Percentiles rank a stretch among this genome's conserved stretches.
Evolutionary conservation across 768 basidiomycete genomes (phyloP).

Genomic region (Tulasnella sp.): DNA sequence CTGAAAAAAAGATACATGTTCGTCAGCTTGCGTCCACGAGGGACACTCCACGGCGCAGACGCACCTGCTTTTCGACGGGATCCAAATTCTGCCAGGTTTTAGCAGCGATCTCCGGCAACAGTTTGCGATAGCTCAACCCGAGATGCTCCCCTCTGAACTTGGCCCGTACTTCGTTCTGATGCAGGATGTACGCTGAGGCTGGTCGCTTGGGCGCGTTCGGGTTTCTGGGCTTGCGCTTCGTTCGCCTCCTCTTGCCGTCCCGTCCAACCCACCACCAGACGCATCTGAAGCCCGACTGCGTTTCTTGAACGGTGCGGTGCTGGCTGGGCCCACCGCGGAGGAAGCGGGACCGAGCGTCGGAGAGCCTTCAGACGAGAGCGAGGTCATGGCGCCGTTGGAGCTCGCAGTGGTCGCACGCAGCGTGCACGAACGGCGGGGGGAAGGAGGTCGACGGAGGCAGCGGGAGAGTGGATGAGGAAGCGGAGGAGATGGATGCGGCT

Average conservation of each 20-base stretch:
- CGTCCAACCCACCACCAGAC: slow-evolving; percentile 29
- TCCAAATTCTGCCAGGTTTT: slow-evolving; percentile 12
- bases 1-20: not conserved
- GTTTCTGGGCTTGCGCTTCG: slow-evolving; percentile 69
- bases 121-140: slow-evolving; percentile 61
- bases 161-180: slow-evolving; percentile 85
- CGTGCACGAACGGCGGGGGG: not conserved
- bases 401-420: not conserved
- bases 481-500: not conserved
- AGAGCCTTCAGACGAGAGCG: not conserved
- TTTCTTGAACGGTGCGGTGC: slow-evolving; percentile 1
- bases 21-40: no score
- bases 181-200: slow-evolving; percentile 86
- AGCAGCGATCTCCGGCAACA: slow-evolving; percentile 59
- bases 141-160: slow-evolving; percentile 65
- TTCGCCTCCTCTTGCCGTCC: slow-evolving; percentile 50
- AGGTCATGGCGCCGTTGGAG: not conserved
- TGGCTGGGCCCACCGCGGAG: not conserved
- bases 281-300: not conserved
- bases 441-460: not conserved
- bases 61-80: slow-evolving; percentile 10
- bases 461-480: not conserved
- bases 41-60: not conserved
- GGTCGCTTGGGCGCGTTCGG: slow-evolving; percentile 96
- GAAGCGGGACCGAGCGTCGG: not conserved